Base-by-base conservation (phyloP, 768 basidiomycete genomes). In the Phanerochaete sordida region DNA sequence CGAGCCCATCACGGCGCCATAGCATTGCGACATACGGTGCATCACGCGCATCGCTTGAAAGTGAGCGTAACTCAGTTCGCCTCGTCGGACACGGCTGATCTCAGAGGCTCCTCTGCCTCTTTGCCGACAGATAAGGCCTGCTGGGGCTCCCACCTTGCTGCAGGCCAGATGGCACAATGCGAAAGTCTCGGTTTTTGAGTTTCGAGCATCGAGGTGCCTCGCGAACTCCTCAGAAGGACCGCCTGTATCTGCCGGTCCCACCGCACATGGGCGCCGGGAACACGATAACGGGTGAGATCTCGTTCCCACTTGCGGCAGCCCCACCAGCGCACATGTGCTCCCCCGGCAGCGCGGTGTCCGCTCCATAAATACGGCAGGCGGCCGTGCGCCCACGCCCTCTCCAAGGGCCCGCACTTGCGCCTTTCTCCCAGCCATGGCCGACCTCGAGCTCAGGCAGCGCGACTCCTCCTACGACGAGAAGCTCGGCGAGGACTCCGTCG, bases 401-500 rank as follows among this genome's bases (percentile, higher is more conserved):
- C n/a, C 46, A 35, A 50, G 24, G 48, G 15, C 30, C 56, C 24
- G 11, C 27, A 30, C 56, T 51, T 59, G 33, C 52, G 19, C 52
- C 21, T 24, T 43, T 31, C 23, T n/a, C 6, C 4, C 56, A 27
- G 28, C 49, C 48, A 62, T 62, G 61, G 61, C 61, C 28, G 43
- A 54, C 24, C n/a, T 55, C 30, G 52, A 24, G 27, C 26, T 28
- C 30, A 30, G 39, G 21, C 30, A 49, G 11, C 12, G 27, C 56
- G 44, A 11, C 12, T 55, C 45, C 7, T 45, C 19, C 30, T 50
- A 53, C 44, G 68, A 66, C 58, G 67, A 67, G 61, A 65, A 65
- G 58, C 57, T 58, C 19, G 16, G 28, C 44, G 56, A 61, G 51
- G 66, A 67, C 56, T 68, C 67, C 35, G 19, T 65, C 58, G 64